Evolutionary conservation across 2,329 filamentous ascomycete species (phyloP).

Genomic region (Fusarium sp.): DNA sequence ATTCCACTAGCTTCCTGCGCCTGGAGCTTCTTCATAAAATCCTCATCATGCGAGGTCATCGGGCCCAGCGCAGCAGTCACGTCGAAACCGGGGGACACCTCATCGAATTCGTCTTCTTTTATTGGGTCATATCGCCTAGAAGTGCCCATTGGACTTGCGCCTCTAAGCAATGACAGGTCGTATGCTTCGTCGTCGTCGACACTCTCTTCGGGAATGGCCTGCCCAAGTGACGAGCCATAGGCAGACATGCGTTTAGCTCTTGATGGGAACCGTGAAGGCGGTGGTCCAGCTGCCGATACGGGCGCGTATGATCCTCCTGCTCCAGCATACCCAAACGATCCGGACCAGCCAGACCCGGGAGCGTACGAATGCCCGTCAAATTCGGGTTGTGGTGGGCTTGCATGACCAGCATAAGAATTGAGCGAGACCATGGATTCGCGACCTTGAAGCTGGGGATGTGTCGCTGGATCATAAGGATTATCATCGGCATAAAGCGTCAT

Average conservation of each 20-base stretch:
- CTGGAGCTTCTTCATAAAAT: conserved; percentile 61
- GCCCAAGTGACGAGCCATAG: conserved; percentile 44
- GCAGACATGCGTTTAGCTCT: conserved; percentile 44
- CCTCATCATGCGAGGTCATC: conserved; percentile 58
- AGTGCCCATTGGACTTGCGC: conserved; percentile 57
- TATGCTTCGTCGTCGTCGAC: conserved; percentile 58
- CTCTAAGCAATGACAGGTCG: conserved; percentile 58
- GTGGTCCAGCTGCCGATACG: conserved; percentile 38
- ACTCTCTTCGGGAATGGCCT: conserved; percentile 49
- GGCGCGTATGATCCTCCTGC: conserved; percentile 48
- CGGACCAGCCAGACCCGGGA: conserved; percentile 44
- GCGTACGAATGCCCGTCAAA: conserved; percentile 40
- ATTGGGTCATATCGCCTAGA: conserved; percentile 51
- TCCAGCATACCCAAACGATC: conserved; percentile 49
- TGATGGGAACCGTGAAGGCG: conserved; percentile 43
- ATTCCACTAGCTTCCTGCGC: conserved; percentile 66
- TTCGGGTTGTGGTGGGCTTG: conserved; percentile 33
- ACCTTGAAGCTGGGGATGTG: conserved; percentile 47
- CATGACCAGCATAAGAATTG: conserved; percentile 49
- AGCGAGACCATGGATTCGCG: conserved; percentile 58
- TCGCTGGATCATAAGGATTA: conserved; percentile 46
- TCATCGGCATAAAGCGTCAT: conserved; percentile 51
- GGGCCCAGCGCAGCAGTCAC: conserved; percentile 62
- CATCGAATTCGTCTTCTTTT: conserved; percentile 47
- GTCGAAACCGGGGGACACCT: conserved; percentile 58